Conservation (phyloP, 371 early-diverging fungal species). For the Zychaea mexicana region DNA sequence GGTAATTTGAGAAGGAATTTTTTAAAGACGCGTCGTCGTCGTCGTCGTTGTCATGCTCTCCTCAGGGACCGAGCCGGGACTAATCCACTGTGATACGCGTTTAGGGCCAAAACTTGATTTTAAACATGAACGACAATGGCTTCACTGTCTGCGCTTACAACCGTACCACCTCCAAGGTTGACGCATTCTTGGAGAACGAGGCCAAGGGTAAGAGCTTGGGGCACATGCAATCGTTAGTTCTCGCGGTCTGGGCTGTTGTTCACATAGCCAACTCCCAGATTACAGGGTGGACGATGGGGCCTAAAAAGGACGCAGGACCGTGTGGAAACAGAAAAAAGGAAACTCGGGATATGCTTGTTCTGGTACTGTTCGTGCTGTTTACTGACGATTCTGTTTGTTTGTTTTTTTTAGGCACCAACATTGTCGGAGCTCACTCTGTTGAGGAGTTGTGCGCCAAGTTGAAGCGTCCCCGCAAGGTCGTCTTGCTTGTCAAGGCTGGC, state of each 20-base stretch:
- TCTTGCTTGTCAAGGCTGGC: constrained; percentile 98
- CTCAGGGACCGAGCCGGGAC: not conserved
- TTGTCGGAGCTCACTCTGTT: constrained; percentile 93
- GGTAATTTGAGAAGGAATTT: too few relatives aligned
- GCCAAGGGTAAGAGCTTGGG: constrained; percentile 88
- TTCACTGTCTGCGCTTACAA: constrained; percentile 95
- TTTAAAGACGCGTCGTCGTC: not conserved
- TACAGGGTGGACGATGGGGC: too few relatives aligned
- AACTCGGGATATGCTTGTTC: not conserved
- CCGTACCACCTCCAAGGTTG: constrained; percentile 96
- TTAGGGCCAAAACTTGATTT: constrained; percentile 97
- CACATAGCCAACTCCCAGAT: not conserved
- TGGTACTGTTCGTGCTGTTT: not conserved
- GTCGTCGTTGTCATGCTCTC: not conserved
- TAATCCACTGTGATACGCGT: not conserved
- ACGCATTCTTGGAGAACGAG: constrained; percentile 91
- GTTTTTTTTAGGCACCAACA: constrained; percentile 70
- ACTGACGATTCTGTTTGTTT: not conserved
- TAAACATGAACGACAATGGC: constrained; percentile 98
- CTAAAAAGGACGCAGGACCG: too few relatives aligned
- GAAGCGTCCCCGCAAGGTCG: constrained; percentile 94
- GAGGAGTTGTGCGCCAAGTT: constrained; percentile 92
- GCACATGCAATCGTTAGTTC: too few relatives aligned
- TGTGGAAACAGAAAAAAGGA: too few relatives aligned
- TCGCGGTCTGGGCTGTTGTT: too few relatives aligned